Conservation (phyloP, 73 alveolate species). For the Paramecium tetraurelia region DNA sequence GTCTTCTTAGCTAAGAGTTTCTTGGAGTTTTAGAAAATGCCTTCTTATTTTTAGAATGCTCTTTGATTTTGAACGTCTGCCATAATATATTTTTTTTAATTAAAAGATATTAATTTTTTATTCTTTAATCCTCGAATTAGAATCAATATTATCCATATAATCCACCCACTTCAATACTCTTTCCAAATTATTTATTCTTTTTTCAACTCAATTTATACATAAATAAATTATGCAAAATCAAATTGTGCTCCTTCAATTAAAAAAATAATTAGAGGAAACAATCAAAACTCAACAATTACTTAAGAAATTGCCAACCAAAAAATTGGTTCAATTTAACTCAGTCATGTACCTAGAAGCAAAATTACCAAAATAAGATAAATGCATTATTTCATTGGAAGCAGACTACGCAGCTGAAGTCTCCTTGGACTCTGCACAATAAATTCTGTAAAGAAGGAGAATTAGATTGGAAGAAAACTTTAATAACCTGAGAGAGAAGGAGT, state of each 20-base stretch:
- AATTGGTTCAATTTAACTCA: neutral
- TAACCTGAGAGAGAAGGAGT: neutral
- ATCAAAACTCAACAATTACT: neutral
- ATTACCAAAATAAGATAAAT: neutral
- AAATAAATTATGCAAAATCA: neutral
- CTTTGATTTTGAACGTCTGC: slow-evolving; percentile 76
- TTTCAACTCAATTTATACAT: neutral
- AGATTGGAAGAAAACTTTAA: neutral
- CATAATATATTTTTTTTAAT: slow-evolving; percentile 8
- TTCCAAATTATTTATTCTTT: neutral
- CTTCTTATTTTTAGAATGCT: slow-evolving; percentile 90
- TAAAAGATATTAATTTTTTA: slow-evolving; percentile 14
- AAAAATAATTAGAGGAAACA: neutral
- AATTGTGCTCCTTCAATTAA: neutral
- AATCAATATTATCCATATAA: neutral
- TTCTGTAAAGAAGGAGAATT: neutral
- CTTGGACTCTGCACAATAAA: neutral
- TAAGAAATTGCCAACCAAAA: neutral
- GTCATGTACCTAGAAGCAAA: neutral
- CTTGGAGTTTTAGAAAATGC: slow-evolving; percentile 82
- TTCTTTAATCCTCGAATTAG: neutral
- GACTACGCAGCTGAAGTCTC: neutral
- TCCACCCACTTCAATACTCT: neutral
- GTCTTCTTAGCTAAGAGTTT: slow-evolving; percentile 84
- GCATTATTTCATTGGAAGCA: neutral